Evolutionary conservation across 805 yeast genomes (phyloP), one percentile per base, ranked within the genome.

Genomic region (Kodamaea restingae): DNA sequence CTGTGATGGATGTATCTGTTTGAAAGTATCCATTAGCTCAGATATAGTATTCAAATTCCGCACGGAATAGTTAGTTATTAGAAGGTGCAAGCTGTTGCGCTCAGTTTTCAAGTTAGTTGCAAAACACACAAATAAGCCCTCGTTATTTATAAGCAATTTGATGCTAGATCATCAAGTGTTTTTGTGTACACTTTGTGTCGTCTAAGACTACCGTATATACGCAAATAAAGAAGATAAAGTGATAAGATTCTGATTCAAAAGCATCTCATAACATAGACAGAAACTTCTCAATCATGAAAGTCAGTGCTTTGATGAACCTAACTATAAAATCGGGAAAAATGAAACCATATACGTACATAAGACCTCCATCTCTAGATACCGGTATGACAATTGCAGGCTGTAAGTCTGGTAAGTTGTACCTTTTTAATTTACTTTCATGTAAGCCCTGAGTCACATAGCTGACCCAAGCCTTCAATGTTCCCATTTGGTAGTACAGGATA

Each of bases 361-460:
- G 63, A 25, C 71, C 71, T n/a, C 63, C 65, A 2, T 50, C 43
- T 30, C 49, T 57, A 4, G 67, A 60, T 22, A 66, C 52, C 7
- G 71, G 71, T 7, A 64, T 52, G 7, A 45, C 4, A 4, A 61
- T 11, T 6, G 47, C 39, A 7, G 56, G 53, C 4, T 46, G 38
- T 2, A 35, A 12, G 4, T 30, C 42, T 21, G 14, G n/a, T n/a
- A 20, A 30, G 7, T 20, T 21, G 32, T 49, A 56, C n/a, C 48
- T 20, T 21, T 46, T 45, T 7, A 52, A 36, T 3, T 28, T 36
- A 11, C 42, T 18, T 9, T 38, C 20, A 9, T 43, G 32, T 7
- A 36, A 33, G 9, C 41, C 50, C 32, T 49, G 51, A 7, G 52
- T 32, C n/a, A 41, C 48, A 7, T 37, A 28, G 12, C 46, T 39